These are phyloP conservation scores for Diaporthe sp. DNA, from an alignment of 2,329 filamentous ascomycete genomes.

Conservation along the genomic window DNA sequence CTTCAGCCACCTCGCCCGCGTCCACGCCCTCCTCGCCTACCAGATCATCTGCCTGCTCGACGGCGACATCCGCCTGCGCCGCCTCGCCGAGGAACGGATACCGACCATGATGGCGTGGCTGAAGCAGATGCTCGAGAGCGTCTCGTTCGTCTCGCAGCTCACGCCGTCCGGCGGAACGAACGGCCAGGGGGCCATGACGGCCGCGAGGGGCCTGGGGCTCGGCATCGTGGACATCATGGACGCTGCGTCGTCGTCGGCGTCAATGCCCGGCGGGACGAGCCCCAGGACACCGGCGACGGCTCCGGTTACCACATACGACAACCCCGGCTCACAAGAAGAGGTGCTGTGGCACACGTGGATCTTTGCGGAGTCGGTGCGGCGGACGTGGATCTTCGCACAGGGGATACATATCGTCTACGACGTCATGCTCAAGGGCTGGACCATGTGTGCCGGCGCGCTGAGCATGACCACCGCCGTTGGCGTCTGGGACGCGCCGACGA, in stretches of 20 bases:
- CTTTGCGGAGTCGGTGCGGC: constrained; percentile 32
- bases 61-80: constrained; percentile 32
- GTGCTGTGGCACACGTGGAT: constrained; percentile 34
- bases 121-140: constrained; percentile 40
- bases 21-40: constrained; percentile 29
- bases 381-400: constrained; percentile 23
- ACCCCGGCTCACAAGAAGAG: constrained; percentile 26
- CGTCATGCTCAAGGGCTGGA: constrained; percentile 16
- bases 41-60: constrained; percentile 35
- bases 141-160: constrained; percentile 30
- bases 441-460: constrained; percentile 1
- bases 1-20: constrained; percentile 25
- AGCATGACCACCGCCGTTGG: constrained; percentile 3
- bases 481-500: constrained; percentile 33
- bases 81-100: constrained; percentile 19
- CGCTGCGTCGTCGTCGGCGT: not conserved
- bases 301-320: not conserved
- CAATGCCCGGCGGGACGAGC: not conserved
- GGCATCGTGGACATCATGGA: constrained; percentile 18
- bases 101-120: constrained; percentile 11
- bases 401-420: constrained; percentile 4
- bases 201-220: not conserved
- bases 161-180: not conserved
- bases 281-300: not conserved
- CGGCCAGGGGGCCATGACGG: not conserved